Evolutionary conservation across 1,284 basidiomycete genomes (phyloP).

Genomic region (Ganoderma leucocontextum): DNA sequence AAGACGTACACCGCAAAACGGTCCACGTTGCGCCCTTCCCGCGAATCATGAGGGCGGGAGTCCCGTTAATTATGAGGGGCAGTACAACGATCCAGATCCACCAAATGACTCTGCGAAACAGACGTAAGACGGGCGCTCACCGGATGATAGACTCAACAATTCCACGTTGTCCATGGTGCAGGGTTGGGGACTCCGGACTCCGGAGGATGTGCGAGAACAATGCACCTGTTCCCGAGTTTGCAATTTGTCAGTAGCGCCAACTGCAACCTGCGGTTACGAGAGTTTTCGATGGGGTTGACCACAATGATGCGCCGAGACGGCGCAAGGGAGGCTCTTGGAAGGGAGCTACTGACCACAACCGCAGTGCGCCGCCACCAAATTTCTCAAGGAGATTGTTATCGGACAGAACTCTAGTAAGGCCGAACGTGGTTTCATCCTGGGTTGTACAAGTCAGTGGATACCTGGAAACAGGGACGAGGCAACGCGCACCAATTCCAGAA

Average conservation of each 20-base stretch:
- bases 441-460: neutral
- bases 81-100: conserved; percentile 4
- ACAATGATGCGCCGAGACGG: conserved; percentile 5
- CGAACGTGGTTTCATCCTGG: neutral
- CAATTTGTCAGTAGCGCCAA: neutral
- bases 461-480: neutral
- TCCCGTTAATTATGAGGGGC: conserved; percentile 2
- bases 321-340: conserved; percentile 2
- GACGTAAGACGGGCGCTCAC: conserved; percentile 4
- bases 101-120: conserved; percentile 3
- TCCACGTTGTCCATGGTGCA: neutral
- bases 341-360: conserved; percentile 7
- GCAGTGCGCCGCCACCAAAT: neutral
- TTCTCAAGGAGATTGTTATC: conserved; percentile 4
- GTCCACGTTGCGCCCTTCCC: neutral
- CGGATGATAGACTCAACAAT: conserved; percentile 6
- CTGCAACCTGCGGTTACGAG: neutral
- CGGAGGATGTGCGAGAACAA: conserved; percentile 5
- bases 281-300: neutral
- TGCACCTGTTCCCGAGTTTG: neutral
- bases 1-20: neutral
- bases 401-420: conserved; percentile 5
- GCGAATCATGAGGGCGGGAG: conserved; percentile 5
- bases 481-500: neutral
- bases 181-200: neutral